Conservation (phyloP, 768 basidiomycete species). For the Mycena venus region DNA sequence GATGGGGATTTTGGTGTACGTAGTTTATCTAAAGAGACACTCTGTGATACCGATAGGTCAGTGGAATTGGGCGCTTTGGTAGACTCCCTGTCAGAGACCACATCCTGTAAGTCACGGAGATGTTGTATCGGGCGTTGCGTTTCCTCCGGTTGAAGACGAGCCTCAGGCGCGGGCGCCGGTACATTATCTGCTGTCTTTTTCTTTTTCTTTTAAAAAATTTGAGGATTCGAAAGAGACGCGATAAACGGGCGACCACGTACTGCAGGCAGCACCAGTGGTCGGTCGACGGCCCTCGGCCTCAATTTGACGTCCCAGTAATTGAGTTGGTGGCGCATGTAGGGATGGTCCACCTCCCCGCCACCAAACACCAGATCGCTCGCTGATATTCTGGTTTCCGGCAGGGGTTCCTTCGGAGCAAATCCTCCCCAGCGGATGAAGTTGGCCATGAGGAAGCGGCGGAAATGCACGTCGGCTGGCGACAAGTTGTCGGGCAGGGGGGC, state of each 20-base stretch:
- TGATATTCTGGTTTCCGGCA: background rate
- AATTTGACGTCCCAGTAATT: background rate
- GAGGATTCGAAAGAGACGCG: background rate
- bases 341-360: background rate
- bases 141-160: background rate
- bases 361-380: background rate
- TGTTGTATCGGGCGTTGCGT: background rate
- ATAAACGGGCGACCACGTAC: background rate
- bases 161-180: background rate
- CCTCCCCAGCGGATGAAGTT: constrained; percentile 38
- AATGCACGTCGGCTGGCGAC: background rate
- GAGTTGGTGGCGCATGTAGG: constrained; percentile 17
- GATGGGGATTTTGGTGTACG: background rate
- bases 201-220: background rate
- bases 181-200: background rate
- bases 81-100: background rate
- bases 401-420: constrained; percentile 29
- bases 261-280: background rate
- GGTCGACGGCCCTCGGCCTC: background rate
- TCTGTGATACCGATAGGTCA: background rate
- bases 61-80: background rate
- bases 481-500: background rate
- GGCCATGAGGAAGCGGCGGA: background rate
- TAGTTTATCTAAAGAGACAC: no score
- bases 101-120: no score